These are phyloP conservation scores for Entamoeba invadens DNA, from an alignment of 208 protist genomes.

Conservation along the genomic window DNA sequence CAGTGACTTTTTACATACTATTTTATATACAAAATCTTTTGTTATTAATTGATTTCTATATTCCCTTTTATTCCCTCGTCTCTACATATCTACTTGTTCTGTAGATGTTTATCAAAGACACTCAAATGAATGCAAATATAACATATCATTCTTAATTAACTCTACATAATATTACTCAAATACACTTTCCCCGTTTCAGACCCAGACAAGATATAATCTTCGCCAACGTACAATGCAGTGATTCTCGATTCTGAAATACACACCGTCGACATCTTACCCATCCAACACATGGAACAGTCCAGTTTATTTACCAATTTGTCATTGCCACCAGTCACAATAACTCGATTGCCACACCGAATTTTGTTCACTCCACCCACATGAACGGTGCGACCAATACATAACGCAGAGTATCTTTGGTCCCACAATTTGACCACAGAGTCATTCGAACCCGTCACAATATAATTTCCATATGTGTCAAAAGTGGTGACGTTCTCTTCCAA, in stretches of 20 bases:
- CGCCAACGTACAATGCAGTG: neutral
- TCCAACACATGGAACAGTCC: neutral
- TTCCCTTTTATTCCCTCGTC: too few species aligned
- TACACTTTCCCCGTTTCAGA: neutral
- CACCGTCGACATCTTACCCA: neutral
- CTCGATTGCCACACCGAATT: neutral
- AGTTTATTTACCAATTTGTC: neutral
- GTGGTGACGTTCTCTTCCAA: neutral
- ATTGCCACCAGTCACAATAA: neutral
- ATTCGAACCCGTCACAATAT: neutral
- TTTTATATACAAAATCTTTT: too few species aligned
- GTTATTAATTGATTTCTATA: too few species aligned
- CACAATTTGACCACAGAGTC: neutral
- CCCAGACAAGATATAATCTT: neutral
- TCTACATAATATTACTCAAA: too few species aligned
- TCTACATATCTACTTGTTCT: too few species aligned
- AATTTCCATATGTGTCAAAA: neutral
- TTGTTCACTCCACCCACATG: neutral
- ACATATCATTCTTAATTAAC: too few species aligned
- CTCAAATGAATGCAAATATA: too few species aligned
- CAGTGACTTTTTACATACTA: too few species aligned
- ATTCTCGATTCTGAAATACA: neutral
- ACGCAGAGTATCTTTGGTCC: neutral
- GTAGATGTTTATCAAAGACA: too few species aligned
- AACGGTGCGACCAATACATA: neutral